These are phyloP conservation scores for Hyphodiscus hymeniophilus DNA, from an alignment of 495 filamentous ascomycete species.

Conservation along the genomic window DNA sequence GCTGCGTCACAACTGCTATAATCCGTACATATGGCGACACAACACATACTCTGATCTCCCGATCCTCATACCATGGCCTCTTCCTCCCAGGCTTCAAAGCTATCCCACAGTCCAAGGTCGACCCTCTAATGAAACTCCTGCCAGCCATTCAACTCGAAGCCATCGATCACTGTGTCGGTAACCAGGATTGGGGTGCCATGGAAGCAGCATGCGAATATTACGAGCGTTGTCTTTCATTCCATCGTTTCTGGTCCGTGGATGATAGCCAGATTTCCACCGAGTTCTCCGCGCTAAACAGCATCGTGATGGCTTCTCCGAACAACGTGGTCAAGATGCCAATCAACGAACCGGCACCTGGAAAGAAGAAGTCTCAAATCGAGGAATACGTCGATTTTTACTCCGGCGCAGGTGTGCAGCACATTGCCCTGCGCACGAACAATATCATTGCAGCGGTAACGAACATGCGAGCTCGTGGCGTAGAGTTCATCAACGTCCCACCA, in stretches of 20 bases:
- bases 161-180: slow-evolving; percentile 92
- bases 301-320: slow-evolving; percentile 83
- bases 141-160: slow-evolving; percentile 57
- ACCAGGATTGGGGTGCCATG: slow-evolving; percentile 89
- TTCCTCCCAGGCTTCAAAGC: slow-evolving; percentile 76
- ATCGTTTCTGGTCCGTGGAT: slow-evolving; percentile 91
- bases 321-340: slow-evolving; percentile 91
- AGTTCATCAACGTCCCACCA: slow-evolving; percentile 78
- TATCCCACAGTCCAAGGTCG: slow-evolving; percentile 22
- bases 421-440: slow-evolving; percentile 71
- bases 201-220: slow-evolving; percentile 79
- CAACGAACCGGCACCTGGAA: slow-evolving; percentile 86
- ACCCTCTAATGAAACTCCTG: slow-evolving; percentile 40
- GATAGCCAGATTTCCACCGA: slow-evolving; percentile 83
- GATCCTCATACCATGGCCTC: slow-evolving; percentile 51
- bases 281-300: slow-evolving; percentile 72
- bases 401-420: slow-evolving; percentile 83
- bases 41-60: slow-evolving; percentile 77
- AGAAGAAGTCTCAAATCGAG: slow-evolving; percentile 83
- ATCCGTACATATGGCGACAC: slow-evolving; percentile 88
- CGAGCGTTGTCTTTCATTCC: slow-evolving; percentile 81
- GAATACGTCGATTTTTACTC: slow-evolving; percentile 86
- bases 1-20: slow-evolving; percentile 57
- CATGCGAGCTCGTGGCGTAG: slow-evolving; percentile 69
- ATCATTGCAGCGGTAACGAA: slow-evolving; percentile 69